Conservation (phyloP, 768 basidiomycete genomes). For the Paxillus rubicundulus region DNA sequence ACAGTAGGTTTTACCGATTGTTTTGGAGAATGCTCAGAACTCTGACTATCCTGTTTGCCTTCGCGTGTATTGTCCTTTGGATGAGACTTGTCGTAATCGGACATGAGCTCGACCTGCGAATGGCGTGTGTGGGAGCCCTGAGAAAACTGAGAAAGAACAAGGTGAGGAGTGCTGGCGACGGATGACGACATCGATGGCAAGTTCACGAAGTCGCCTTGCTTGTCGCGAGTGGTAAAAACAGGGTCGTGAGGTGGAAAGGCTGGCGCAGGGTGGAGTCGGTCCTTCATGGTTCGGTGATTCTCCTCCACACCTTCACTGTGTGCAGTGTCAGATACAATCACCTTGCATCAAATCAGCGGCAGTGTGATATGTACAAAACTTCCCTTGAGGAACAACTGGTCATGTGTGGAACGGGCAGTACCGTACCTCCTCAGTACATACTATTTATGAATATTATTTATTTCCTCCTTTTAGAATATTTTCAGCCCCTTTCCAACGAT, state of each 20-base stretch:
- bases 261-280: slow-evolving; percentile 12
- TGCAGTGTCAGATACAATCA: slow-evolving; percentile 5
- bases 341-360: neutral
- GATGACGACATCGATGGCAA: slow-evolving; percentile 37
- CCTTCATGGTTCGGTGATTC: slow-evolving; percentile 6
- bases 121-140: slow-evolving; percentile 24
- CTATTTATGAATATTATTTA: too few relatives aligned
- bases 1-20: slow-evolving; percentile 40
- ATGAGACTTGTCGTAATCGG: slow-evolving; percentile 13
- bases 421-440: too few relatives aligned
- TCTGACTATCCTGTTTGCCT: slow-evolving; percentile 11
- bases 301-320: neutral
- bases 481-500: too few relatives aligned
- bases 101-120: slow-evolving; percentile 20
- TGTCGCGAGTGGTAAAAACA: slow-evolving; percentile 13
- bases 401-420: too few relatives aligned
- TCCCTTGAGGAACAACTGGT: too few relatives aligned
- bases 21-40: slow-evolving; percentile 8
- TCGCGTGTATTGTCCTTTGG: neutral
- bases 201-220: slow-evolving; percentile 7
- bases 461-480: too few relatives aligned
- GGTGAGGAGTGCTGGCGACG: slow-evolving; percentile 34
- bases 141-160: slow-evolving; percentile 15
- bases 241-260: slow-evolving; percentile 13
- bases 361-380: neutral